These are phyloP conservation scores for Exophiala viscosa DNA, from an alignment of 2,329 filamentous ascomycete species.

Conservation along the genomic window DNA sequence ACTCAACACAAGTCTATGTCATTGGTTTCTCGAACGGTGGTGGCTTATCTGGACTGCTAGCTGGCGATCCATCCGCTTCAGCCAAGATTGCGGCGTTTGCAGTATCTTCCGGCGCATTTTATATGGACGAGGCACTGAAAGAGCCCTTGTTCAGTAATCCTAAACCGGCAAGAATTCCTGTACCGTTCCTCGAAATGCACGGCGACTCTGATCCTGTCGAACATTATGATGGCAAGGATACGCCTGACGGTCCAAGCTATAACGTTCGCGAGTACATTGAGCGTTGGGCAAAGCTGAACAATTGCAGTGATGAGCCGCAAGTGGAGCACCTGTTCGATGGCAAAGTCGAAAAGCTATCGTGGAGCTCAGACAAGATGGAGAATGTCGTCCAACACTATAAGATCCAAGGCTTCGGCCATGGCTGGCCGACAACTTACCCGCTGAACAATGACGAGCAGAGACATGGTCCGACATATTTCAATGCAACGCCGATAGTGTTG, in stretches of 20 bases:
- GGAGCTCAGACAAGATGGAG: background rate
- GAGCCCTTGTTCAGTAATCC: constrained; percentile 20
- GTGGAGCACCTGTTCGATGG: background rate
- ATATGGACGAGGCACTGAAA: constrained; percentile 30
- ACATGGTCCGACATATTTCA: constrained; percentile 1
- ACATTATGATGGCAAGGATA: constrained; percentile 29
- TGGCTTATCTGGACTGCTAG: constrained; percentile 47
- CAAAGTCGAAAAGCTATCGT: constrained; percentile 1
- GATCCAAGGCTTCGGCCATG: background rate
- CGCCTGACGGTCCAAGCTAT: constrained; percentile 25
- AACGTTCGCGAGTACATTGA: constrained; percentile 1
- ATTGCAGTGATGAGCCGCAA: background rate
- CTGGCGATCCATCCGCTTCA: constrained; percentile 38
- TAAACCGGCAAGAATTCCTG: constrained; percentile 28
- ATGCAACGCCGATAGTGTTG: background rate
- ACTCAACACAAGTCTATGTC: constrained; percentile 42
- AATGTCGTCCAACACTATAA: background rate
- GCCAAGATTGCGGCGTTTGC: constrained; percentile 49
- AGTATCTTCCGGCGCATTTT: constrained; percentile 47
- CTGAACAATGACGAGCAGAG: background rate
- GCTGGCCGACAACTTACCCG: background rate
- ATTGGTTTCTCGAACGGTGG: constrained; percentile 55
- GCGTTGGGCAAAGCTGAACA: constrained; percentile 2
- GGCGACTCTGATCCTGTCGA: constrained; percentile 24
- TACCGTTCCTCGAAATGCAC: constrained; percentile 45